Conservation (phyloP, 768 basidiomycete genomes). For the Coprinopsis marcescibilis region DNA sequence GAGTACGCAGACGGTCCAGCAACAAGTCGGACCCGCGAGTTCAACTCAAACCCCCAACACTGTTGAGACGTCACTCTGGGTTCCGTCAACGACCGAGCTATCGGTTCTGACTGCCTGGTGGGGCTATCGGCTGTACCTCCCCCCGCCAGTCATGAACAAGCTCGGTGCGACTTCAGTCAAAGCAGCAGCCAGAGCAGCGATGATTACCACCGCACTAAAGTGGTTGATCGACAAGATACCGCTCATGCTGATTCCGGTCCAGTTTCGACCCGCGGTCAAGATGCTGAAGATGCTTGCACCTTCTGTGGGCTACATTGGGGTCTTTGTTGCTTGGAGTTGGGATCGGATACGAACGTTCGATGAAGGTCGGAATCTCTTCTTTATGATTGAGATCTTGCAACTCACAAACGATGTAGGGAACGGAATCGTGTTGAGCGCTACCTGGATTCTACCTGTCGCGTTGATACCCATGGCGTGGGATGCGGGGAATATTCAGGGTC, state of each 20-base stretch:
- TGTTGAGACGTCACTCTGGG: slow-evolving; percentile 44
- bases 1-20: slow-evolving; percentile 44
- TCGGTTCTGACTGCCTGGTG: slow-evolving; percentile 76
- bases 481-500: slow-evolving; percentile 35
- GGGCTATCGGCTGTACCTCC: slow-evolving; percentile 75
- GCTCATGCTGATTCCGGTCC: slow-evolving; percentile 49
- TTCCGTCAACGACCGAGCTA: slow-evolving; percentile 68
- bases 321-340: slow-evolving; percentile 80
- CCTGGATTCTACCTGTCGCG: slow-evolving; percentile 75
- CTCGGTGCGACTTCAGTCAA: slow-evolving; percentile 60
- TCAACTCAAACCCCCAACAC: slow-evolving; percentile 21
- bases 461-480: slow-evolving; percentile 76
- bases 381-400: slow-evolving; percentile 6
- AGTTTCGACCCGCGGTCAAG: slow-evolving; percentile 49
- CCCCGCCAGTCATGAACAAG: slow-evolving; percentile 64
- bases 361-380: slow-evolving; percentile 39
- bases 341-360: slow-evolving; percentile 58
- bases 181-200: slow-evolving; percentile 67
- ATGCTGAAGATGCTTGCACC: slow-evolving; percentile 62
- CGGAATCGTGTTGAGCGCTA: slow-evolving; percentile 77
- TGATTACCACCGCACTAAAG: slow-evolving; percentile 68
- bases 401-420: slow-evolving; percentile 38
- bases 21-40: background rate
- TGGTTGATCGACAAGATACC: slow-evolving; percentile 69
- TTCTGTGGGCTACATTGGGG: slow-evolving; percentile 64